phyloP scores from a whole-genome alignment of 106 monocot genomes.

The Allium fistulosum region DNA sequence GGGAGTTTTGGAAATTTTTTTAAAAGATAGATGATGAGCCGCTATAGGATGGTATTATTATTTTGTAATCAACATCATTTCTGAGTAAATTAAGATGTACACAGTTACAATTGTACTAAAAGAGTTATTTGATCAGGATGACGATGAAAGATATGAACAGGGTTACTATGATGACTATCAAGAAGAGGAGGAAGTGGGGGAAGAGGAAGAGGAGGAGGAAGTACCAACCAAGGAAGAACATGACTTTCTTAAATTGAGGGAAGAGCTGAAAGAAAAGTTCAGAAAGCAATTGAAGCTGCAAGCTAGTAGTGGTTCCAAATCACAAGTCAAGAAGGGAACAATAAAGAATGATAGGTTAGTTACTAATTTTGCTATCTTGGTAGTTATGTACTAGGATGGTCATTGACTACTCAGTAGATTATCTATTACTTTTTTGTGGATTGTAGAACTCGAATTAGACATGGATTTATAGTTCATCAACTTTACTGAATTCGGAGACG shows the following conservation, averaged over 20 bases:
- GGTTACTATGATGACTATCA: slow-evolving; percentile 3
- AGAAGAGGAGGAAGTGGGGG: background rate
- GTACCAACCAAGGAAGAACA: slow-evolving; percentile 12
- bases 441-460: background rate
- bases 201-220: slow-evolving; percentile 2
- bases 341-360: slow-evolving; percentile 8
- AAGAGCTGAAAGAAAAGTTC: slow-evolving; percentile 16
- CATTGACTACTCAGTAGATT: background rate
- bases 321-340: slow-evolving; percentile 8
- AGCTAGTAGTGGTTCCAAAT: background rate
- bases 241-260: slow-evolving; percentile 23
- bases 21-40: too few relatives aligned
- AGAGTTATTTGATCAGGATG: background rate
- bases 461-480: too few relatives aligned
- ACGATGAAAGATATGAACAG: background rate
- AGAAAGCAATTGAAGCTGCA: slow-evolving; percentile 13
- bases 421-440: background rate
- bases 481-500: too few relatives aligned
- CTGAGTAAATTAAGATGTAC: too few relatives aligned
- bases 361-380: background rate
- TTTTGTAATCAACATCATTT: too few relatives aligned
- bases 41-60: too few relatives aligned
- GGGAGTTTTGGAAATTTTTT: too few relatives aligned
- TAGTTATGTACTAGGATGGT: background rate
- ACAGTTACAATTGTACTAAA: too few relatives aligned